Percentiles rank a stretch among this genome's conserved stretches.
Conservation (phyloP, 1,284 basidiomycete species). For the Marasmius oreades region DNA sequence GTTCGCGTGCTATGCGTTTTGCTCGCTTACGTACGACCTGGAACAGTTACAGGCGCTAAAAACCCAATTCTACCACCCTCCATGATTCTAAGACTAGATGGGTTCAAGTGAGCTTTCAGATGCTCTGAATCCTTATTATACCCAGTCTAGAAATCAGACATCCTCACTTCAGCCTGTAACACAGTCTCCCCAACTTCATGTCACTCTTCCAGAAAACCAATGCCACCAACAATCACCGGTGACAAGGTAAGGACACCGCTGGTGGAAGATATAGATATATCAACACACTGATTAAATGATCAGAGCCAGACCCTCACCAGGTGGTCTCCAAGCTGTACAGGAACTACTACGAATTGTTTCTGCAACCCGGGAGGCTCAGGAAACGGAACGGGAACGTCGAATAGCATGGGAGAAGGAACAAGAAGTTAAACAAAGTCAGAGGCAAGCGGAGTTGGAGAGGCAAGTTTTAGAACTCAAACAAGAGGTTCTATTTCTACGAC, state of each 20-base stretch:
- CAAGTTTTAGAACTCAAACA: slow-evolving; percentile 54
- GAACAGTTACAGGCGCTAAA: background rate
- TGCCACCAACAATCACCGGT: background rate
- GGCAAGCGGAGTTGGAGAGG: slow-evolving; percentile 57
- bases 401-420: slow-evolving; percentile 66
- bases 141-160: slow-evolving; percentile 33
- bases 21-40: slow-evolving; percentile 12
- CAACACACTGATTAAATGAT: background rate
- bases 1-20: slow-evolving; percentile 29
- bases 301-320: slow-evolving; percentile 22
- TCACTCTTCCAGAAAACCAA: slow-evolving; percentile 42
- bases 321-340: slow-evolving; percentile 45
- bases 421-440: slow-evolving; percentile 51
- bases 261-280: background rate
- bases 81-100: slow-evolving; percentile 17
- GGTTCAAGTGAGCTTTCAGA: slow-evolving; percentile 66
- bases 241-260: background rate
- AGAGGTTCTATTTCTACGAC: slow-evolving; percentile 51
- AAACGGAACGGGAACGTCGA: slow-evolving; percentile 54
- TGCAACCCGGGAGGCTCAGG: slow-evolving; percentile 52
- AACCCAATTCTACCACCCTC: slow-evolving; percentile 11
- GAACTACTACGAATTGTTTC: slow-evolving; percentile 54
- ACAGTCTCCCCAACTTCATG: slow-evolving; percentile 41
- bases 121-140: slow-evolving; percentile 66
- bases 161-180: slow-evolving; percentile 22